Conservation (phyloP, 1,284 basidiomycete species). For the Neotropicomus parvogracilis region DNA sequence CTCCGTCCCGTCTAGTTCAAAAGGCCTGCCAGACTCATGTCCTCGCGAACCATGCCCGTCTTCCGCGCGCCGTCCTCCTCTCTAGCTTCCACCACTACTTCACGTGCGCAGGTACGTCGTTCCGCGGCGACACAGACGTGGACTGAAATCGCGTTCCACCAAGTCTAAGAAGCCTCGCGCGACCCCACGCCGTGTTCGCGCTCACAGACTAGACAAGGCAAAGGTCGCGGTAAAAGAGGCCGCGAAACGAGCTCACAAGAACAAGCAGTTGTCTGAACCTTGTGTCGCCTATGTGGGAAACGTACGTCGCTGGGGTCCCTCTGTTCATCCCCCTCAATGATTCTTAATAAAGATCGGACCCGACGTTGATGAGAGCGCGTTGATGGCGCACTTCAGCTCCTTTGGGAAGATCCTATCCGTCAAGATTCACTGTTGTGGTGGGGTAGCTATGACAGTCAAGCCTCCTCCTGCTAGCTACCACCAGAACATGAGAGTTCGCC, state of each 20-base stretch:
- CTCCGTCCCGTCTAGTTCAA: conserved; percentile 15
- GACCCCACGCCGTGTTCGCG: conserved; percentile 12
- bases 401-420: conserved; percentile 45
- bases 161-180: conserved; percentile 11
- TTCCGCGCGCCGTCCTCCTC: conserved; percentile 24
- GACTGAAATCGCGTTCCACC: conserved; percentile 3
- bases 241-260: conserved; percentile 17
- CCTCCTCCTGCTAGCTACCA: conserved; percentile 23
- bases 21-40: conserved; percentile 5
- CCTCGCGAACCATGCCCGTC: conserved; percentile 13
- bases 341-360: conserved; percentile 30
- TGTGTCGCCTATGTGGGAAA: conserved; percentile 57
- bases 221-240: conserved; percentile 21
- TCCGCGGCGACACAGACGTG: background rate
- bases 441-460: conserved; percentile 38
- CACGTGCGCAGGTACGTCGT: conserved; percentile 12
- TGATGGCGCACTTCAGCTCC: conserved; percentile 38
- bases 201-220: conserved; percentile 19
- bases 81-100: conserved; percentile 1
- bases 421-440: conserved; percentile 48
- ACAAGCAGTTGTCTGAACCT: conserved; percentile 16
- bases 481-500: conserved; percentile 35
- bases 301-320: conserved; percentile 35
- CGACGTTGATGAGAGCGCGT: conserved; percentile 34
- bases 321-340: background rate